Percentiles rank a stretch among this genome's conserved stretches.
Evolutionary conservation across 177 flowering plant genomes (phyloP).

Genomic region (Telopea speciosissima): DNA sequence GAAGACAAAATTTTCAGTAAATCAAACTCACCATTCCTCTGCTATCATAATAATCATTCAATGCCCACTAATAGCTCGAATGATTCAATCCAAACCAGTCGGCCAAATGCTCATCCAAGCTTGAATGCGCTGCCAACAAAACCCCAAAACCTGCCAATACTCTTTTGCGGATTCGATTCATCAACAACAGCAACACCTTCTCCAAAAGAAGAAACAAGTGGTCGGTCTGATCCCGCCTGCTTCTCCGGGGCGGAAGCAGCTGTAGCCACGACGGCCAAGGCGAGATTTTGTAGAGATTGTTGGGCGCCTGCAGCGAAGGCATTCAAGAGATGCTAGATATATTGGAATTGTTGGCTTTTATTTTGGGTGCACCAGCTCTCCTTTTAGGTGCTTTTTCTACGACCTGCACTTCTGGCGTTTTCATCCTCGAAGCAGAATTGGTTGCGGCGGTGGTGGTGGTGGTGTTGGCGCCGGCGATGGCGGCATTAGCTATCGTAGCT

Average conservation of each 20-base stretch:
- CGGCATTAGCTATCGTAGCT: slow-evolving; percentile 7
- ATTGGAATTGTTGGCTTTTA: slow-evolving; percentile 41
- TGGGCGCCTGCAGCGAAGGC: slow-evolving; percentile 82
- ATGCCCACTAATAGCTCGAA: slow-evolving; percentile 96
- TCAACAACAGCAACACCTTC: slow-evolving; percentile 20
- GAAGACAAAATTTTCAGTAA: neutral
- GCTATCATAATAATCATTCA: slow-evolving; percentile 81
- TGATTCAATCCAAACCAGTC: slow-evolving; percentile 90
- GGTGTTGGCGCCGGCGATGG: too few relatives aligned
- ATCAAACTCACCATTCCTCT: slow-evolving; percentile 55
- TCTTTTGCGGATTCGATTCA: slow-evolving; percentile 11
- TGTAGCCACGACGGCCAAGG: slow-evolving; percentile 22
- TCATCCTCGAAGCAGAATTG: neutral
- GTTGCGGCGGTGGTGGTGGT: too few relatives aligned
- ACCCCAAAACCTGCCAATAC: slow-evolving; percentile 42
- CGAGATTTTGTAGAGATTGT: slow-evolving; percentile 45
- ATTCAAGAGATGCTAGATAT: slow-evolving; percentile 28
- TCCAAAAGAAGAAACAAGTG: slow-evolving; percentile 10
- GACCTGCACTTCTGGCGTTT: slow-evolving; percentile 8
- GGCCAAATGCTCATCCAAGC: too few relatives aligned
- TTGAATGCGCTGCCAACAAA: slow-evolving; percentile 68
- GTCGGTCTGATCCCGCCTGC: slow-evolving; percentile 12
- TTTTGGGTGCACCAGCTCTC: slow-evolving; percentile 52
- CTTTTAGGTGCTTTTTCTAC: slow-evolving; percentile 38
- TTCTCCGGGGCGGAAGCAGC: slow-evolving; percentile 15